A percentile compares a stretch with the other conserved stretches of the same genome.
These are phyloP conservation scores for Powellomyces hirtus DNA, from an alignment of 192 early-diverging fungal species.

Conservation along the genomic window DNA sequence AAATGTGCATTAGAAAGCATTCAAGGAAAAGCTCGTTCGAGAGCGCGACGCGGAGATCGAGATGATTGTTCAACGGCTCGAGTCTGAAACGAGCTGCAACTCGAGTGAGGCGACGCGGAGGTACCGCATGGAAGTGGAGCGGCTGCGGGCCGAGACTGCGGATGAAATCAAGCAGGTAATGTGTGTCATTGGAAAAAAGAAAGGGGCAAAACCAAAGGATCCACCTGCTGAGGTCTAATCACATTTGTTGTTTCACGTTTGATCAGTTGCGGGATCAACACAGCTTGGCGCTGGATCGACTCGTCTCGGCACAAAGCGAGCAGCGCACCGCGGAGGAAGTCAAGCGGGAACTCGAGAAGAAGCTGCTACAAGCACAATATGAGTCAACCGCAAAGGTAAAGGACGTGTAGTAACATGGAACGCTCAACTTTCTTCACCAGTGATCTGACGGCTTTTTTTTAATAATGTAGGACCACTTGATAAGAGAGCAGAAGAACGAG, in stretches of 20 bases:
- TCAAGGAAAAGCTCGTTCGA: constrained; percentile 53
- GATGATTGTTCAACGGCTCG: constrained; percentile 53
- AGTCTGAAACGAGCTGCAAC: constrained; percentile 49
- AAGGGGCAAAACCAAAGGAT: too few relatives aligned
- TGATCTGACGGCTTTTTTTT: too few relatives aligned
- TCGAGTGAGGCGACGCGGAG: constrained; percentile 45
- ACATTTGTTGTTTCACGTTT: too few relatives aligned
- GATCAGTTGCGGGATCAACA: constrained; percentile 49
- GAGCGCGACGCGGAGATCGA: constrained; percentile 60
- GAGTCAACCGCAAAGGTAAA: constrained; percentile 35
- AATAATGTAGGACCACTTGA: constrained; percentile 34
- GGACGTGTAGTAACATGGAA: too few relatives aligned
- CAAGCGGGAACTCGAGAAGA: constrained; percentile 40
- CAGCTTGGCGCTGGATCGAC: constrained; percentile 49
- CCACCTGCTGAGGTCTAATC: too few relatives aligned
- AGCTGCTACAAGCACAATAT: constrained; percentile 45
- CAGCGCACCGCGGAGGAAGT: constrained; percentile 28
- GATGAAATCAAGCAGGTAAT: constrained; percentile 54
- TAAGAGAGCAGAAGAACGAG: constrained; percentile 46
- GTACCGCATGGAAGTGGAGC: constrained; percentile 53
- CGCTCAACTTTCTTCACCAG: not conserved
- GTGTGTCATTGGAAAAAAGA: too few relatives aligned
- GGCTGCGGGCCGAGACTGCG: constrained; percentile 43
- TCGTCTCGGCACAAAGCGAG: constrained; percentile 35
- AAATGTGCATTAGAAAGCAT: constrained; percentile 52